Base-by-base conservation (phyloP, 345 rosid genomes). In the Nasturtium officinale region DNA sequence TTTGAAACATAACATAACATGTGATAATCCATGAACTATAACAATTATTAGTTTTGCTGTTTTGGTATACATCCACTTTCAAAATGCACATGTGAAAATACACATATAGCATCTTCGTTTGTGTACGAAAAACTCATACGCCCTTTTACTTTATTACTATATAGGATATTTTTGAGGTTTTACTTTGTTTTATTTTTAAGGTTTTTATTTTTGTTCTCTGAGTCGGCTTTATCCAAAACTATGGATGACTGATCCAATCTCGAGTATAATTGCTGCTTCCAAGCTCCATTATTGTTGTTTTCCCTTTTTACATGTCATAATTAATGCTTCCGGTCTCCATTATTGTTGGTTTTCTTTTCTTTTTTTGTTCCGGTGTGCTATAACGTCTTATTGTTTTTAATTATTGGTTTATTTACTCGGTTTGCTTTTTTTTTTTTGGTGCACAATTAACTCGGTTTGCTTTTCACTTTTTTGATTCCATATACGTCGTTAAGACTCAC, bases 391-490 rank as follows among this genome's bases (percentile, higher is more conserved):
- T 52, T 30, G 18, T n/a, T 62, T 23, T 73, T 7, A 55, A 65
- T 65, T 37, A 73, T 64, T 64, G 58, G 63, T 5, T 5, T 46
- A n/a, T n/a, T 23, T 23, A 30, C 35, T 30, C 35, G 35, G 35
- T 30, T 30, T 30, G 35, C 35, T 30, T 33, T 33, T 30, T 6
- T 6, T 30, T 30, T 33, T 8, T 8, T 8, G 7, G 9, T 7
- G 1, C n/a, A n/a, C n/a, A n/a, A n/a, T n/a, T n/a, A 38, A 48
- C 60, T 65, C 60, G 59, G 52, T 47, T 65, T 74, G 53, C 67
- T 74, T 74, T 73, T 54, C 17, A 2, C 33, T 9, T 56, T 69
- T 65, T 10, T 73, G 28, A 37, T 56, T 65, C 57, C 77, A 45
- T 23, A 12, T 25, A 33, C 16, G 42, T 16, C 59, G 72, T 57